Evolutionary conservation across 306 rosid genomes (phyloP).

Genomic region (Carpinus fangiana): DNA sequence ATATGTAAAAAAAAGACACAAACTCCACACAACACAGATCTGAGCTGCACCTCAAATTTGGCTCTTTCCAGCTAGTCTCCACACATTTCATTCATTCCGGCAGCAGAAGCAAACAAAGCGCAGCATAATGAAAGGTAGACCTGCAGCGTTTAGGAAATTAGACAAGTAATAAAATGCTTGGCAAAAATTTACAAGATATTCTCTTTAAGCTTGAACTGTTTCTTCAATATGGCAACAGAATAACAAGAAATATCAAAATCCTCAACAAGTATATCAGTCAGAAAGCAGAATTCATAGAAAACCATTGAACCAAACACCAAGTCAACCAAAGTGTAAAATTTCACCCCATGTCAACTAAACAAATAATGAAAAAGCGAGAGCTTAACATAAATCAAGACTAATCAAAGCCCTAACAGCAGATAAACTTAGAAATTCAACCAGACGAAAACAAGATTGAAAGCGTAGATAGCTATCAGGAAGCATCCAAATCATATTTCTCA

Average conservation of each 20-base stretch:
- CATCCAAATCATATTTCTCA: not conserved
- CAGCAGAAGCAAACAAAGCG: slow-evolving; percentile 65
- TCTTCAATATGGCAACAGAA: not conserved
- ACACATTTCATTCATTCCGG: too few species aligned
- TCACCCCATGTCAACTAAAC: too few species aligned
- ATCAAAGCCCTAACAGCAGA: not conserved
- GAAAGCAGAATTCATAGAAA: not conserved
- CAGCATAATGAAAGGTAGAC: slow-evolving; percentile 75
- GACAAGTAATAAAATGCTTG: not conserved
- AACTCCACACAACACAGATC: too few species aligned
- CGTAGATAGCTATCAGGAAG: not conserved
- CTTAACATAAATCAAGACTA: not conserved
- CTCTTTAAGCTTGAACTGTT: not conserved
- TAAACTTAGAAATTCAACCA: not conserved
- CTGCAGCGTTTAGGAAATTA: slow-evolving; percentile 36
- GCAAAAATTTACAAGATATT: not conserved
- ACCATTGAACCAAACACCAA: not conserved
- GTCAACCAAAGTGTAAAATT: too few species aligned
- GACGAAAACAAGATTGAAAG: not conserved
- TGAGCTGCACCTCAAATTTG: too few species aligned
- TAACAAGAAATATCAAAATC: not conserved
- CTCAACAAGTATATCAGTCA: not conserved
- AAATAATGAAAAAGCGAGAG: not conserved
- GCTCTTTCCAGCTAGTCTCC: too few species aligned
- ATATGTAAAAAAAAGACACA: too few species aligned